Evolutionary conservation across 768 basidiomycete species (phyloP), one percentile per base, ranked within the genome.

Genomic region (Tricholoma flavovirens): DNA sequence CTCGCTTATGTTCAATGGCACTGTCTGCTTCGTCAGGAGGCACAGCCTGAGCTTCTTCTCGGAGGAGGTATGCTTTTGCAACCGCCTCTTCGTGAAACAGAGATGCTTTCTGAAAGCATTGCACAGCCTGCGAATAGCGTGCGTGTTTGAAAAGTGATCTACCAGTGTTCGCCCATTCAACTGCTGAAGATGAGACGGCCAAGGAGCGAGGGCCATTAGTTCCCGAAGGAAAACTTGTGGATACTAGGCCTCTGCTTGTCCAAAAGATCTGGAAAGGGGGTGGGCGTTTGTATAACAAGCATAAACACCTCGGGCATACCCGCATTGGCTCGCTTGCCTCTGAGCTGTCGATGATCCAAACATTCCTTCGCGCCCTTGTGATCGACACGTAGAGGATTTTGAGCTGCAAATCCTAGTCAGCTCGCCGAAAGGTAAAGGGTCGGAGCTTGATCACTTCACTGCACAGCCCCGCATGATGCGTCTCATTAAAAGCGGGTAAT

Each of bases 371-470:
- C 1, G 87, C 86, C 35, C 87, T 69, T 0, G 87, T 89, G 14
- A 87, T 77, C 0, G 85, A 87, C 2, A 89, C 87, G 54, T 89
- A 89, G 0, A 89, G 67, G 40, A 73, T 77, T 61, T 89, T 88
- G 17, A 89, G 71, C 86, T 87, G 38, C 6, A 49, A 49, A 45
- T 8, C 24, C 24, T 2, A 26, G 24, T 26, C 2, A 40, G 21
- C 7, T 22, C 56, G 35, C 58, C 12, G 30, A 24, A 19, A 17
- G 21, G 19, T 15, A 61, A 10, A 49, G 14, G 14, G 17, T 30
- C 15, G n/a, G 24, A 48, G 14, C 14, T n/a, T 10, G 7, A 30
- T 49, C 10, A 54, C 84, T 70, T 87, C 86, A 1, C 71, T 72
- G 61, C 84, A 87, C 2, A 88, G 67, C 3, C 76, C 76, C 15